These are phyloP conservation scores for Trichoderma gracile DNA, from an alignment of 2,329 filamentous ascomycete genomes.

Conservation along the genomic window DNA sequence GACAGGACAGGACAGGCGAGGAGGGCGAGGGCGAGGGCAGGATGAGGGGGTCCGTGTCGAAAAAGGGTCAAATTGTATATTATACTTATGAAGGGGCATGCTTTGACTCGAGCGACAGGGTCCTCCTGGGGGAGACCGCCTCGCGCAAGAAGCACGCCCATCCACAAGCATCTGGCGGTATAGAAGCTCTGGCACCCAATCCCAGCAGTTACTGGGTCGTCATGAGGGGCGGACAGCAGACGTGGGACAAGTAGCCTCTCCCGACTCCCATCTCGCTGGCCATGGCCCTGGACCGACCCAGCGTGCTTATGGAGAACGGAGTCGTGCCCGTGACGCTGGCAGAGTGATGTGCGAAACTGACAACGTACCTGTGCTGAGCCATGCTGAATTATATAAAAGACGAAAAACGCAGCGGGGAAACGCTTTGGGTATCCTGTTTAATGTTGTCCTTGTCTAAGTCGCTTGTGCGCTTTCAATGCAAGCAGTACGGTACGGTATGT, in stretches of 20 bases:
- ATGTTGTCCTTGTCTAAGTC: constrained; percentile 11
- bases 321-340: constrained; percentile 10
- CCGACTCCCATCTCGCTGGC: constrained; percentile 19
- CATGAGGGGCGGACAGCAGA: constrained; percentile 4
- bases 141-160: constrained; percentile 21
- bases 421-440: constrained; percentile 24
- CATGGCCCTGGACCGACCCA: constrained; percentile 15
- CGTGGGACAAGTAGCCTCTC: not conserved
- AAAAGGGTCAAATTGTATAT: constrained; percentile 23
- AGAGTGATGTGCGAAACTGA: constrained; percentile 5
- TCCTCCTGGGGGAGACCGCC: constrained; percentile 18
- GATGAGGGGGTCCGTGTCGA: not conserved
- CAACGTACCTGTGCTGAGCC: constrained; percentile 39
- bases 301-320: constrained; percentile 16
- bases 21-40: constrained; percentile 1
- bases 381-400: constrained; percentile 32
- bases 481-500: constrained; percentile 9
- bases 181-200: constrained; percentile 5
- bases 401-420: constrained; percentile 4
- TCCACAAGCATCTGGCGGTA: constrained; percentile 23
- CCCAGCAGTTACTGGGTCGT: constrained; percentile 18
- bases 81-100: constrained; percentile 24
- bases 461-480: constrained; percentile 13
- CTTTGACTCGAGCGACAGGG: constrained; percentile 21
- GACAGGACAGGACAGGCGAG: not conserved